Conservation (phyloP, 192 early-diverging fungal genomes). For the Gonapodya sp. region DNA sequence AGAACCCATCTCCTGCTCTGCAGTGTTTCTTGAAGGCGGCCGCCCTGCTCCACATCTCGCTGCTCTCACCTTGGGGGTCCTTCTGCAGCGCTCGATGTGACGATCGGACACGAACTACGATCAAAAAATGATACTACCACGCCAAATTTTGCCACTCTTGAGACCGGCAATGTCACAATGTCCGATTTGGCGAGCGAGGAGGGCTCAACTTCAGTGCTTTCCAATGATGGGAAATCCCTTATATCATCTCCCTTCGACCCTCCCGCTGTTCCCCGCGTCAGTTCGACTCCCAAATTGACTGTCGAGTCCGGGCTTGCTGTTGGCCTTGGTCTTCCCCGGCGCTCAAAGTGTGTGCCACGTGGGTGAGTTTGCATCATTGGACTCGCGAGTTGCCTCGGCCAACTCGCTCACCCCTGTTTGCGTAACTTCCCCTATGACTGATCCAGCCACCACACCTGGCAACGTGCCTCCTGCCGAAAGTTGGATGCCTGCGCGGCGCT, state of each 20-base stretch:
- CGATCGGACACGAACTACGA: not conserved
- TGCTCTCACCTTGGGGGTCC: not conserved
- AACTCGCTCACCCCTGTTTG: no score
- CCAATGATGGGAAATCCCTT: not conserved
- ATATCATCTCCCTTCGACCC: not conserved
- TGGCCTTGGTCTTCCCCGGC: not conserved
- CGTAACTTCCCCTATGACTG: no score
- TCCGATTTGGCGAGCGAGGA: not conserved
- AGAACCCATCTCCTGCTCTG: conserved; percentile 6
- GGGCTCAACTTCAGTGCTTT: not conserved
- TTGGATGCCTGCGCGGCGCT: no score
- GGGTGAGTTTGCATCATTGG: no score
- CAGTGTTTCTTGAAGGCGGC: not conserved
- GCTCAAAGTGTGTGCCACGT: not conserved
- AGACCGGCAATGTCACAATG: not conserved
- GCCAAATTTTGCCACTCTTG: not conserved
- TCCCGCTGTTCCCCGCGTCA: not conserved
- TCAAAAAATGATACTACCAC: not conserved
- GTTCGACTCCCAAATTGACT: not conserved
- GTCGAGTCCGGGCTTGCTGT: not conserved
- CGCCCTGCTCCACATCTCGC: not conserved
- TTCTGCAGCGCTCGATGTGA: not conserved
- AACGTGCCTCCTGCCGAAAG: no score
- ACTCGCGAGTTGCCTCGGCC: no score
- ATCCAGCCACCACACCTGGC: no score